phyloP scores from a whole-genome alignment of 305 asterid genomes.

The Fraxinus nigra region DNA sequence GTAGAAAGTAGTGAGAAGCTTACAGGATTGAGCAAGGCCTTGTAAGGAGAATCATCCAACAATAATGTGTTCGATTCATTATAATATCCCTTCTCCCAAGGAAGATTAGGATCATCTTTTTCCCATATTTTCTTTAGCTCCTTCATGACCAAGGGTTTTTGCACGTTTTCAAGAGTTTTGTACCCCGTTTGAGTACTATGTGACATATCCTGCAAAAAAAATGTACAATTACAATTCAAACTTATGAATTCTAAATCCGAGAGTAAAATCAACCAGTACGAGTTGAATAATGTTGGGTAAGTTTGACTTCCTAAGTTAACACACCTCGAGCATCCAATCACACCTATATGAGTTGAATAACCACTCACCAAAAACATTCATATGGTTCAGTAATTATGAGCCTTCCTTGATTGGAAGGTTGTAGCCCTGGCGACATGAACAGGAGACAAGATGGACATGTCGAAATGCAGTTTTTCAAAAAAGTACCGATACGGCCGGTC shows the following conservation, averaged over 20 bases:
- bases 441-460: background rate
- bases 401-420: background rate
- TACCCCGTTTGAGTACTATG: slow-evolving; percentile 56
- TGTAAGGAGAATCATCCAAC: slow-evolving; percentile 92
- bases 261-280: background rate
- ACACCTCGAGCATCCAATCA: background rate
- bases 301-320: background rate
- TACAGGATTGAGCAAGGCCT: slow-evolving; percentile 89
- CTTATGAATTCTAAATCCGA: slow-evolving; percentile 8
- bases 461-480: background rate
- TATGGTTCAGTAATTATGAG: background rate
- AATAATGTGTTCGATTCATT: slow-evolving; percentile 75
- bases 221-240: background rate
- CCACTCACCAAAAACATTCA: background rate
- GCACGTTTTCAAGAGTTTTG: slow-evolving; percentile 56
- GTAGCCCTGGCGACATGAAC: background rate
- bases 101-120: slow-evolving; percentile 37
- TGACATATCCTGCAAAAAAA: slow-evolving; percentile 54
- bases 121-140: slow-evolving; percentile 76
- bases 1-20: slow-evolving; percentile 8
- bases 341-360: slow-evolving; percentile 5
- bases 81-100: slow-evolving; percentile 73
- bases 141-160: slow-evolving; percentile 74
- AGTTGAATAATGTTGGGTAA: background rate
- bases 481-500: background rate